Percentiles rank a stretch among this genome's conserved stretches.
These are phyloP conservation scores for Verticillium zaregamsianum DNA, from an alignment of 2,329 filamentous ascomycete species.

Conservation along the genomic window DNA sequence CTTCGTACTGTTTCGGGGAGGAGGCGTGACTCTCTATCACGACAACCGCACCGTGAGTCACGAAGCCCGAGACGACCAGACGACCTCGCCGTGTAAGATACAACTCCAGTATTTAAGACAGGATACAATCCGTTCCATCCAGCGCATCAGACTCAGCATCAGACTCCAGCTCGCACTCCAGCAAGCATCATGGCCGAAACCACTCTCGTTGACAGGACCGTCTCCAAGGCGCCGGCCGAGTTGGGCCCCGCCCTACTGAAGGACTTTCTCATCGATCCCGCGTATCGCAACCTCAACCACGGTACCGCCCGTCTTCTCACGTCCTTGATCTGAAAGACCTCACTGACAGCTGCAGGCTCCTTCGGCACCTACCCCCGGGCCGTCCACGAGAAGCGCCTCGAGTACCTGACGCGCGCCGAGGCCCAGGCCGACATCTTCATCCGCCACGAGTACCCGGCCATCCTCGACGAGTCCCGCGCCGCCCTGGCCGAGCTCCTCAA, in stretches of 20 bases:
- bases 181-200: conserved; percentile 5
- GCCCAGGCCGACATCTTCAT: conserved; percentile 71
- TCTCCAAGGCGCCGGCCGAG: background rate
- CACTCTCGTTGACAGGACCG: background rate
- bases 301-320: conserved; percentile 41
- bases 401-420: conserved; percentile 66
- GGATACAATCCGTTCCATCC: background rate
- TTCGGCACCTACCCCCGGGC: conserved; percentile 70
- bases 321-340: conserved; percentile 5
- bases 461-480: conserved; percentile 60
- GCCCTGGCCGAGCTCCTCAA: conserved; percentile 65
- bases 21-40: background rate
- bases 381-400: conserved; percentile 55
- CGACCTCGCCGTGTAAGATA: background rate
- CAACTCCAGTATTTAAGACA: background rate
- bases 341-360: conserved; percentile 50
- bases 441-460: conserved; percentile 58
- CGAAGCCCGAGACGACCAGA: background rate
- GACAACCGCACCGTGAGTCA: too few species aligned
- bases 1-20: background rate
- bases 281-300: conserved; percentile 74
- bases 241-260: conserved; percentile 43
- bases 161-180: background rate
- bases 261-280: conserved; percentile 65
- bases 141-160: background rate